phyloP scores from a whole-genome alignment of 176 grass and related monocot genomes.

The Thinopyrum elongatum region DNA sequence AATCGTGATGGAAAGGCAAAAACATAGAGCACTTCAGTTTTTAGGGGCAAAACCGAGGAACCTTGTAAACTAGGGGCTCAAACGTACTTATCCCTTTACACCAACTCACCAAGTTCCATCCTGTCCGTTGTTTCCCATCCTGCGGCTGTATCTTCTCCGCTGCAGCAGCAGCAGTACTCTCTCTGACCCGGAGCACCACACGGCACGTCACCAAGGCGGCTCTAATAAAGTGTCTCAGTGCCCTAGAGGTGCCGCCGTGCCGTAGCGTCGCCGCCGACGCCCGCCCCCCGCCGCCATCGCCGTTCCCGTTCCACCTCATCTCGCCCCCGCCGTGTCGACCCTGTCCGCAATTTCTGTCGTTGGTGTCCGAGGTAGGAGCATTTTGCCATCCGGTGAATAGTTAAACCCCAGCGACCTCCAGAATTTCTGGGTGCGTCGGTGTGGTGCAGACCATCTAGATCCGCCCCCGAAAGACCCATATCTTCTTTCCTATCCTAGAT shows the following conservation, averaged over 20 bases:
- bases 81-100: neutral
- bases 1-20: too few species aligned
- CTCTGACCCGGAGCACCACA: neutral
- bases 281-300: neutral
- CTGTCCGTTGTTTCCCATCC: neutral
- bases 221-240: neutral
- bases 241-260: neutral
- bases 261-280: neutral
- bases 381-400: neutral
- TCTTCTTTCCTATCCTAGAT: neutral
- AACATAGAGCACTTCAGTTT: too few species aligned
- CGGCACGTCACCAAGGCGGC: neutral
- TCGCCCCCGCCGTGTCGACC: too few species aligned
- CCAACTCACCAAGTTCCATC: neutral
- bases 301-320: neutral
- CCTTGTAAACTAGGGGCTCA: too few species aligned
- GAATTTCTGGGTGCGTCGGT: neutral
- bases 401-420: neutral
- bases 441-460: neutral
- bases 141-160: neutral
- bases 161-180: neutral
- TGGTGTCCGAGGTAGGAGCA: neutral
- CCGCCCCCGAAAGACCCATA: neutral
- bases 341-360: neutral
- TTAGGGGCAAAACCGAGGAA: too few species aligned